Percentiles rank a stretch among this genome's conserved stretches.
Conservation (phyloP, 495 filamentous ascomycete genomes). For the Alectoria sarmentosa region DNA sequence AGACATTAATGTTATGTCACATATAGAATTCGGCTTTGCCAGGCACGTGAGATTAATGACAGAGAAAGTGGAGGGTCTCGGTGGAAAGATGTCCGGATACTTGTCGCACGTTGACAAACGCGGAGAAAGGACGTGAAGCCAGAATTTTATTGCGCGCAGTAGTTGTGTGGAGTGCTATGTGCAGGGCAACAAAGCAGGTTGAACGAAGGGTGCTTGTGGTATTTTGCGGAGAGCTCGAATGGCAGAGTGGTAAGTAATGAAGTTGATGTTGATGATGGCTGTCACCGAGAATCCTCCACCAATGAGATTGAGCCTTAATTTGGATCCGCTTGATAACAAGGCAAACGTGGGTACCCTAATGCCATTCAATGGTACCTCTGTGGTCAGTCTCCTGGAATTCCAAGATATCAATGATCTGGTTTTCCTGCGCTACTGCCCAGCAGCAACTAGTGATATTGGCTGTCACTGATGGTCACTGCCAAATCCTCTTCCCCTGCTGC, state of each 20-base stretch:
- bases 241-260: slow-evolving; percentile 7
- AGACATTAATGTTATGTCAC: slow-evolving; percentile 21
- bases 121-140: not conserved
- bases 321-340: slow-evolving; percentile 2
- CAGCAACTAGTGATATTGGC: not conserved
- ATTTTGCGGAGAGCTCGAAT: not conserved
- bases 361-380: too few species aligned
- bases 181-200: not conserved
- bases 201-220: not conserved
- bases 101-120: slow-evolving; percentile 1
- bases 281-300: slow-evolving; percentile 8
- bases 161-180: not conserved
- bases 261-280: slow-evolving; percentile 1
- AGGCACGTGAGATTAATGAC: not conserved
- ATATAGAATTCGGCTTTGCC: not conserved
- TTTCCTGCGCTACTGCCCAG: not conserved
- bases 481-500: not conserved
- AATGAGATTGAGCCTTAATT: slow-evolving; percentile 16
- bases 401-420: too few species aligned
- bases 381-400: too few species aligned
- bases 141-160: not conserved
- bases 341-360: not conserved
- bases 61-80: not conserved
- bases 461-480: not conserved
- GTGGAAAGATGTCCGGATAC: not conserved